These are phyloP conservation scores for Peniophora sp. DNA, from an alignment of 1,284 basidiomycete species.

Conservation along the genomic window DNA sequence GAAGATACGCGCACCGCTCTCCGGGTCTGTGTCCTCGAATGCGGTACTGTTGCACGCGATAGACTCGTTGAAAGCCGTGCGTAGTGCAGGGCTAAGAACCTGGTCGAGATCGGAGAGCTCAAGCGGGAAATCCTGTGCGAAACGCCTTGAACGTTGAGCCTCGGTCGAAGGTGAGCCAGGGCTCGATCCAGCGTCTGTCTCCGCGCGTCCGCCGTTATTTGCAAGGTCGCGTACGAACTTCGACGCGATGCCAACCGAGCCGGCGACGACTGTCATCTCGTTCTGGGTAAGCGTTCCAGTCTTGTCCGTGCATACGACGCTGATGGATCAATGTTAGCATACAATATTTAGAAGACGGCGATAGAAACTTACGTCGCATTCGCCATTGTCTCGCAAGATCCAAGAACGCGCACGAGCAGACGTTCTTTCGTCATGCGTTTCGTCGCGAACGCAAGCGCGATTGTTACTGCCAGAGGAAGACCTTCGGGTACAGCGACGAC, in stretches of 20 bases:
- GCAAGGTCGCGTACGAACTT: slow-evolving; percentile 84
- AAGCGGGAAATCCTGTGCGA: slow-evolving; percentile 73
- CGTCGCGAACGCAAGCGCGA: slow-evolving; percentile 95
- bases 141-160: slow-evolving; percentile 23
- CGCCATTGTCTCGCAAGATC: slow-evolving; percentile 98
- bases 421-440: slow-evolving; percentile 96
- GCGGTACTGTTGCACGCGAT: slow-evolving; percentile 95
- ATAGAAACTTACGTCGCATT: slow-evolving; percentile 43
- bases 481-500: slow-evolving; percentile 98
- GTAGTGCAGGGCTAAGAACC: slow-evolving; percentile 57
- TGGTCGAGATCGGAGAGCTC: slow-evolving; percentile 68
- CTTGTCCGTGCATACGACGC: slow-evolving; percentile 93
- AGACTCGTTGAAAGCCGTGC: slow-evolving; percentile 73
- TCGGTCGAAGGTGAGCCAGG: not conserved
- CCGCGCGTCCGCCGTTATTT: slow-evolving; percentile 38
- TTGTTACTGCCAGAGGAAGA: slow-evolving; percentile 91
- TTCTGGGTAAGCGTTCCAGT: slow-evolving; percentile 93
- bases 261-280: slow-evolving; percentile 92
- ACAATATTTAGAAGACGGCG: no score
- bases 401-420: slow-evolving; percentile 89
- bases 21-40: slow-evolving; percentile 77
- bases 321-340: no score
- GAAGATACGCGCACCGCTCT: slow-evolving; percentile 62
- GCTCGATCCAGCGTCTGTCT: not conserved
- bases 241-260: slow-evolving; percentile 86